These are phyloP conservation scores for Mytilinidion resinicola DNA, from an alignment of 495 filamentous ascomycete species.

Conservation along the genomic window DNA sequence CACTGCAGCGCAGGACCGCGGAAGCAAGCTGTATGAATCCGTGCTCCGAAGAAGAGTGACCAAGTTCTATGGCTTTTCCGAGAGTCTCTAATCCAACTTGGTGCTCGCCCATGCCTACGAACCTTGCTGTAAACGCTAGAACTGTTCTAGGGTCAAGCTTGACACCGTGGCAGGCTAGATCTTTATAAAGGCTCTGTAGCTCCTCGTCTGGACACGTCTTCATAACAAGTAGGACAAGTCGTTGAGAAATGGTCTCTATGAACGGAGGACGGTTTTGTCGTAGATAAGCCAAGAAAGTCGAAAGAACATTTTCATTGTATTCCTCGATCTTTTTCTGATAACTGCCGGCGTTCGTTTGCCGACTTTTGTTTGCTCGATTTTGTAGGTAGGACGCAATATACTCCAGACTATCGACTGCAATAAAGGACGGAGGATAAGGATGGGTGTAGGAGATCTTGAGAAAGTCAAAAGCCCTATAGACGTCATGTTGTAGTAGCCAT, in stretches of 20 bases:
- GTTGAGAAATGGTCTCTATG: too few species aligned
- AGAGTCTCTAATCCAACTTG: not conserved
- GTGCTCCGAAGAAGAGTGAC: not conserved
- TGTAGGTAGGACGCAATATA: constrained; percentile 34
- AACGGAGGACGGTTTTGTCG: too few species aligned
- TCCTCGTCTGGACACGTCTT: too few species aligned
- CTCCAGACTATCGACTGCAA: constrained; percentile 47
- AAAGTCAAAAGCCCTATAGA: constrained; percentile 41
- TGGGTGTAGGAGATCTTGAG: constrained; percentile 44
- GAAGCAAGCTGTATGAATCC: constrained; percentile 13
- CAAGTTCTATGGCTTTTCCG: not conserved
- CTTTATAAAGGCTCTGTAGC: too few species aligned
- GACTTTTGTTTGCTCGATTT: not conserved
- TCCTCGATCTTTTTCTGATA: too few species aligned
- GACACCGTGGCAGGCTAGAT: too few species aligned
- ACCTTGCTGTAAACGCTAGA: not conserved
- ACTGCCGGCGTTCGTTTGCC: too few species aligned
- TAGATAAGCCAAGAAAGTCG: too few species aligned
- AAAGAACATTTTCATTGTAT: too few species aligned
- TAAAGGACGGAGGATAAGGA: constrained; percentile 42
- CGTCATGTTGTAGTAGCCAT: constrained; percentile 45
- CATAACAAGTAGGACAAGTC: too few species aligned
- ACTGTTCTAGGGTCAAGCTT: too few species aligned
- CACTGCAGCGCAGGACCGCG: constrained; percentile 12
- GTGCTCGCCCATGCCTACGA: not conserved